Evolutionary conservation across 2,329 filamentous ascomycete species (phyloP), one percentile per base, ranked within the genome.

Genomic region (Emericellopsis cladophorae): DNA sequence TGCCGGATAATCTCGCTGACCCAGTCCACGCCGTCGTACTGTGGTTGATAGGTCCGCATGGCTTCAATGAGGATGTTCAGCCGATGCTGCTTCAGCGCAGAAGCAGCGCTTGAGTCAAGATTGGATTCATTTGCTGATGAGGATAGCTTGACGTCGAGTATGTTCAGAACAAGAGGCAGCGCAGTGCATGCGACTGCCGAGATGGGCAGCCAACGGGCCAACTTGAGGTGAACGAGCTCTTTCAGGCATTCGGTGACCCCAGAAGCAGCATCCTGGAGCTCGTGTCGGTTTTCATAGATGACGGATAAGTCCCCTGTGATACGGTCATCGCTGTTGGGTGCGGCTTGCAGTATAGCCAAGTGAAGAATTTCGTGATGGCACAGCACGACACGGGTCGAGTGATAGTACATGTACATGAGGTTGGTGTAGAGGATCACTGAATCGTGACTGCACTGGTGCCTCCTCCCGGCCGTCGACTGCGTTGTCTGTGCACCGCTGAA

Each of bases 321-420:
- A 21, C 49, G 55, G 23, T 49, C 56, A 36, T 52, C 55, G 48
- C 57, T 44, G 39, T 54, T 48, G 18, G 56, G 52, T 37, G 60
- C 50, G 33, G 61, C 56, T 45, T 59, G 58, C 5, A 58, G 54
- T 18, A 65, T 59, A n/a, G 63, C 65, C 4, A 66, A 51, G 15
- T 68, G 57, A 4, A 70, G 52, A 9, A 68, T 56, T 46, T 67
- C 62, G 41, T 68, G 64, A 46, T 72, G 67, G 14, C 61, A 66
- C 7, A 72, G 54, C 4, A 62, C 61, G 7, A 69, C 41, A 8
- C 36, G 31, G 1, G 54, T 66, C 48, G 55, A 72, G 65, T 70
- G 60, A 45, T 70, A 72, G 42, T 69, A 68, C 62, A 72, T 70
- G 44, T 66, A 68, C 49, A 70, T 65, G 46, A 70, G 48, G 34